These are phyloP conservation scores for Zea luxurians DNA, from an alignment of 176 grass and related monocot species.

Conservation along the genomic window DNA sequence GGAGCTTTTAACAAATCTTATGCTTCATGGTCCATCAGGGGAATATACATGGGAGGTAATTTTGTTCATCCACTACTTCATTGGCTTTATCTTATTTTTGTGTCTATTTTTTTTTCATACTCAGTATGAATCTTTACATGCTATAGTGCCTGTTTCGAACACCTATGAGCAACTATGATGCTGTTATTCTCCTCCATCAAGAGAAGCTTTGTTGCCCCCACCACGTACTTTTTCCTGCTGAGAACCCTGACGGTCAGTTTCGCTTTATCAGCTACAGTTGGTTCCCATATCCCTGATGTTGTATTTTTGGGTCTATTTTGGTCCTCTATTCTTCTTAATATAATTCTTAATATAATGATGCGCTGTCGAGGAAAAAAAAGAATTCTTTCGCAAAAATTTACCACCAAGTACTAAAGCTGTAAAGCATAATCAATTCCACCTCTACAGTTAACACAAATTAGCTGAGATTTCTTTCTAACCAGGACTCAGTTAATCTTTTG, in stretches of 20 bases:
- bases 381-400: background rate
- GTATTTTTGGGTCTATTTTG: too few relatives aligned
- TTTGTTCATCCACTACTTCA: slow-evolving; percentile 10
- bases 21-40: slow-evolving; percentile 52
- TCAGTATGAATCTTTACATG: slow-evolving; percentile 13
- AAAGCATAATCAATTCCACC: background rate
- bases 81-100: slow-evolving; percentile 16
- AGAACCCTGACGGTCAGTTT: slow-evolving; percentile 59
- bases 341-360: too few relatives aligned
- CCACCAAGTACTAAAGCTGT: background rate
- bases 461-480: background rate
- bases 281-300: background rate
- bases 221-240: slow-evolving; percentile 75
- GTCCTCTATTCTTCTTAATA: too few relatives aligned
- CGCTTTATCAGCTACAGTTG: background rate
- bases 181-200: slow-evolving; percentile 75
- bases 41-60: slow-evolving; percentile 92
- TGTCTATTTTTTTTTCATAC: background rate
- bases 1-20: slow-evolving; percentile 76
- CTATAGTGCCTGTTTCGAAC: slow-evolving; percentile 72
- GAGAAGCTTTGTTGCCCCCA: slow-evolving; percentile 70
- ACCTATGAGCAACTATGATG: slow-evolving; percentile 94
- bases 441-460: background rate
- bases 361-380: too few relatives aligned
- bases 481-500: slow-evolving; percentile 14